These are phyloP conservation scores for Fusarium subtropicale DNA, from an alignment of 2,329 filamentous ascomycete genomes.

Conservation along the genomic window DNA sequence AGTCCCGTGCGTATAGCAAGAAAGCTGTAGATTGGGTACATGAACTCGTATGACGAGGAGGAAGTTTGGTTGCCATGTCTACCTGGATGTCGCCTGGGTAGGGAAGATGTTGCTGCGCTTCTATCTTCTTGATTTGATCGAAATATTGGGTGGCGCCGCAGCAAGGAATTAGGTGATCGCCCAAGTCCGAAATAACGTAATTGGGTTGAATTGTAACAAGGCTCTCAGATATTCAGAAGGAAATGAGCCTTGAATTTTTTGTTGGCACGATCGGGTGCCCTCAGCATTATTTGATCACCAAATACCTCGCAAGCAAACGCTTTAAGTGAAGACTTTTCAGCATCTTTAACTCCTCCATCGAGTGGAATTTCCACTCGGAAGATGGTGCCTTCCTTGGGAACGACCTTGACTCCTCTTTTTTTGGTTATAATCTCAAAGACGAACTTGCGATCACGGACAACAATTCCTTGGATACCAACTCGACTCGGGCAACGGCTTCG, in stretches of 20 bases:
- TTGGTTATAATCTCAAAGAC: conserved; percentile 86
- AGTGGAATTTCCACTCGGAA: conserved; percentile 80
- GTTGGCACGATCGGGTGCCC: conserved; percentile 85
- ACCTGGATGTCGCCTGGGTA: background rate
- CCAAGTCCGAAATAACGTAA: background rate
- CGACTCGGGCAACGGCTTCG: conserved; percentile 82
- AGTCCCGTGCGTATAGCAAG: background rate
- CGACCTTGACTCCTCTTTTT: conserved; percentile 75
- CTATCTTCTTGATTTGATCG: background rate
- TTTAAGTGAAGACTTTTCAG: conserved; percentile 37
- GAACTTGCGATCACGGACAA: conserved; percentile 88
- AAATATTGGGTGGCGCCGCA: background rate
- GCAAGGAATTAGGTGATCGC: background rate
- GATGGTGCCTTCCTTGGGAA: conserved; percentile 91
- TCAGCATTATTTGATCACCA: conserved; percentile 86
- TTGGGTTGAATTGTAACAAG: background rate
- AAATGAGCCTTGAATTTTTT: conserved; percentile 93
- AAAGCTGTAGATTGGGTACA: background rate
- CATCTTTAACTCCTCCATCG: conserved; percentile 23
- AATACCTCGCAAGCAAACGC: conserved; percentile 83
- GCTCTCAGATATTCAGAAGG: conserved; percentile 74
- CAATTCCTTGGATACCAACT: conserved; percentile 86
- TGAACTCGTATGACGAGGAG: background rate
- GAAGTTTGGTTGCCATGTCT: background rate
- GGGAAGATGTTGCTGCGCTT: background rate